These are phyloP conservation scores for Exsudoporus frostii DNA, from an alignment of 768 basidiomycete genomes.

Conservation along the genomic window DNA sequence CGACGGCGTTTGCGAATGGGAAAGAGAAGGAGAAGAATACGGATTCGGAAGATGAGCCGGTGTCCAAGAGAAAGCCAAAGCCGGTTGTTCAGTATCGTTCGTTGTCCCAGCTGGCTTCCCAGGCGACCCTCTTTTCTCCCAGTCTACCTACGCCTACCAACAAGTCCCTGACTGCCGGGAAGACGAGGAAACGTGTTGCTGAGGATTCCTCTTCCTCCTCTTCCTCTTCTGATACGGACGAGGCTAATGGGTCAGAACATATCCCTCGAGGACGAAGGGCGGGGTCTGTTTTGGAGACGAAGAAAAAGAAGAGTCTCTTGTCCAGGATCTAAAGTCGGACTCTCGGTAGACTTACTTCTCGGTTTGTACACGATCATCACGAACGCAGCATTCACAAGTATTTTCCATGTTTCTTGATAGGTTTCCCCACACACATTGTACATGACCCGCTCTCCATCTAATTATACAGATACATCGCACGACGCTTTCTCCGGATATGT, in stretches of 20 bases:
- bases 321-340: background rate
- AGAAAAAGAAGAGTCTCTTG: slow-evolving; percentile 24
- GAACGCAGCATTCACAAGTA: background rate
- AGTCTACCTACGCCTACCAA: slow-evolving; percentile 34
- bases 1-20: slow-evolving; percentile 18
- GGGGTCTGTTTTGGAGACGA: slow-evolving; percentile 35
- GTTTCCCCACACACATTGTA: background rate
- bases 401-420: background rate
- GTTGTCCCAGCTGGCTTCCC: slow-evolving; percentile 51
- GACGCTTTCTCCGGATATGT: background rate
- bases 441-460: background rate
- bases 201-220: slow-evolving; percentile 35
- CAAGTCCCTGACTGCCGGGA: slow-evolving; percentile 27
- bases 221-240: slow-evolving; percentile 41
- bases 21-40: slow-evolving; percentile 35
- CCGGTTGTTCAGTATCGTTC: slow-evolving; percentile 35
- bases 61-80: slow-evolving; percentile 20
- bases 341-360: background rate
- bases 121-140: slow-evolving; percentile 33
- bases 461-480: background rate
- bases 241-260: slow-evolving; percentile 40
- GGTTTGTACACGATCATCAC: background rate
- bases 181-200: slow-evolving; percentile 18
- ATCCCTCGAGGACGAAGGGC: slow-evolving; percentile 60
- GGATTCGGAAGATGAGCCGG: slow-evolving; percentile 23